phyloP scores from a whole-genome alignment of 192 early-diverging fungal genomes.

The Entomortierella lignicola region DNA sequence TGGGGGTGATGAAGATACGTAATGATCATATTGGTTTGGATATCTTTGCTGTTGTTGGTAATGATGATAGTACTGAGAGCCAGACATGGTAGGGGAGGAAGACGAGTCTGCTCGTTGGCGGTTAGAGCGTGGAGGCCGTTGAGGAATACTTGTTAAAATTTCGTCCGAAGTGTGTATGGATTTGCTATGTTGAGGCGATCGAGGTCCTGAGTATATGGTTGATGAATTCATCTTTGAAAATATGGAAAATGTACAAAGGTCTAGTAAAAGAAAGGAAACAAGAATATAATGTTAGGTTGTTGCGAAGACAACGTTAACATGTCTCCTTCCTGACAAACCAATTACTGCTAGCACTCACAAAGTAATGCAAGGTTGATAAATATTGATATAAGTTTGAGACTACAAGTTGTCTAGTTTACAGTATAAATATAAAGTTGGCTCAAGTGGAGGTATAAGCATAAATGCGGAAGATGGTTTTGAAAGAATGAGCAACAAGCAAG shows the following conservation, averaged over 20 bases:
- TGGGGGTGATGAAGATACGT: conserved; percentile 25
- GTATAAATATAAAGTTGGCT: too few relatives aligned
- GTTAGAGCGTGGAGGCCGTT: conserved; percentile 32
- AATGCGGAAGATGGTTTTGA: too few relatives aligned
- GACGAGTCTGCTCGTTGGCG: conserved; percentile 28
- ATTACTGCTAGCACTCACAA: not conserved
- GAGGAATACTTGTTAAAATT: conserved; percentile 17
- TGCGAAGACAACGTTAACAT: too few relatives aligned
- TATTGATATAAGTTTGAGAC: not conserved
- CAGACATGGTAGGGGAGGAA: conserved; percentile 29
- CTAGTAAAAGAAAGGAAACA: not conserved
- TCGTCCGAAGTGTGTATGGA: conserved; percentile 40
- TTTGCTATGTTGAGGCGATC: conserved; percentile 33
- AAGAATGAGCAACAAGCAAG: not conserved
- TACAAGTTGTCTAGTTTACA: too few relatives aligned
- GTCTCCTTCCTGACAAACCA: too few relatives aligned
- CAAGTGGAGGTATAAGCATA: too few relatives aligned
- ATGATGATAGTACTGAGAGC: conserved; percentile 42
- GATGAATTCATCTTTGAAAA: conserved; percentile 20
- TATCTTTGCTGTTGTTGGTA: conserved; percentile 25
- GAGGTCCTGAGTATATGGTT: conserved; percentile 1
- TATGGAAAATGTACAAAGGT: not conserved
- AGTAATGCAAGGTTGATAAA: not conserved
- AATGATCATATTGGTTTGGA: conserved; percentile 29
- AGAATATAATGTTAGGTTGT: too few relatives aligned